Base-by-base conservation (phyloP, 2,329 filamentous ascomycete species). In the Trichoderma pleuroti region DNA sequence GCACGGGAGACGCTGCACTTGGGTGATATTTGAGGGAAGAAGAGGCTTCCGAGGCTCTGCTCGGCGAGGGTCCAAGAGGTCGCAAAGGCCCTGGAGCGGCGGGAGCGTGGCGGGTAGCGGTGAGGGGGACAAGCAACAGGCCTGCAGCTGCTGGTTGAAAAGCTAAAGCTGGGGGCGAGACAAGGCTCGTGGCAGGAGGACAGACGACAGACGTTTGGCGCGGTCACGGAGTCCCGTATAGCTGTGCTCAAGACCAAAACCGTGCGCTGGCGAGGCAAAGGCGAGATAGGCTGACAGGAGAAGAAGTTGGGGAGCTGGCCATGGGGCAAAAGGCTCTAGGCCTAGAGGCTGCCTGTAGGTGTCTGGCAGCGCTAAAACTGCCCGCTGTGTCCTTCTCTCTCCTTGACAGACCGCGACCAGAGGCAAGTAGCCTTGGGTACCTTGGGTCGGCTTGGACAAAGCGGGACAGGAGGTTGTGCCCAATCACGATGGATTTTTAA, bases 61-160 rank as follows among this genome's bases (percentile, higher is more conserved):
- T 26, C 49, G 46, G 63, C 62, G 49, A 66, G 63, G 63, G 66
- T 69, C 57, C 42, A 28, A 62, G 57, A 60, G 68, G 21, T 70
- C 52, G 67, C 59, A 69, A 59, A 56, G 46, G n/a, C 46, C 49
- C 59, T 56, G 67, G 46, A 62, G 57, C 67, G 18, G 66, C 49
- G 34, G 16, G 26, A 57, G 46, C 60, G 59, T 34, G 57, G 63
- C 69, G 65, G 63, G 69, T 68, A 57, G 69, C 69, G 69, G 69
- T 71, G 69, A 71, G 52, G 39, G 62, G 26, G 64, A 30, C 21
- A 46, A 68, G 63, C 69, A 68, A 56, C 69, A 71, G 69, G 54
- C 69, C 69, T 68, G 63, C 69, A 60, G 69, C 69, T 68, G 63
- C 63, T 68, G 26, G 62, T 54, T 61, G 14, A 18, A 26, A 21